Conservation (phyloP, 2,329 filamentous ascomycete genomes). For the Esteya vermicola region DNA sequence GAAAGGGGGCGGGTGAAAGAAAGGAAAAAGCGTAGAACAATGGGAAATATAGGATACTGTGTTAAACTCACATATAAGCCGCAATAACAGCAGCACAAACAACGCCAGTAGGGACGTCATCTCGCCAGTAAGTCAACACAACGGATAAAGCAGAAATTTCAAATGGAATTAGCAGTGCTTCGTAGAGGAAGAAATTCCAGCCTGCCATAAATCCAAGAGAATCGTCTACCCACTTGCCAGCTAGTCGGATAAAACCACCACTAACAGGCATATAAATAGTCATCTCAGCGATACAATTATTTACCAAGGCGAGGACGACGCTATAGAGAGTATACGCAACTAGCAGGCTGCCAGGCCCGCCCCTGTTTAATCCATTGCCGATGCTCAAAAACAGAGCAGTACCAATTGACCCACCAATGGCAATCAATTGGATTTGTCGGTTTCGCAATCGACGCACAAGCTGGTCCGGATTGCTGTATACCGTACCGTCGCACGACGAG, state of each 20-base stretch:
- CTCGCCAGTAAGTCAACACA: slow-evolving; percentile 31
- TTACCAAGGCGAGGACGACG: slow-evolving; percentile 42
- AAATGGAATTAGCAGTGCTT: slow-evolving; percentile 18
- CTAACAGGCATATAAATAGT: slow-evolving; percentile 45
- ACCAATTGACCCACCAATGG: slow-evolving; percentile 43
- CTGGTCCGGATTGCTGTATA: slow-evolving; percentile 18
- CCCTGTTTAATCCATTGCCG: slow-evolving; percentile 34
- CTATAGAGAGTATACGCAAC: slow-evolving; percentile 44
- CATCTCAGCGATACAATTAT: slow-evolving; percentile 50
- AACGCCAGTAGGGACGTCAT: slow-evolving; percentile 28
- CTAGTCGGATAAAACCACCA: slow-evolving; percentile 50
- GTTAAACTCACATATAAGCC: slow-evolving; percentile 8
- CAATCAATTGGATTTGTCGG: slow-evolving; percentile 43
- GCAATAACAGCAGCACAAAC: slow-evolving; percentile 40
- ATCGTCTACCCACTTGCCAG: slow-evolving; percentile 53
- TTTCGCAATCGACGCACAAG: slow-evolving; percentile 35
- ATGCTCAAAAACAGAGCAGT: slow-evolving; percentile 49
- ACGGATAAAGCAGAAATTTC: slow-evolving; percentile 18
- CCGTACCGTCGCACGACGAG: slow-evolving; percentile 2
- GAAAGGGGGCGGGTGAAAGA: not conserved
- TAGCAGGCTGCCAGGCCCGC: slow-evolving; percentile 35
- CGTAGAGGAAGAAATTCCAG: slow-evolving; percentile 29
- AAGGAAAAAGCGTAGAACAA: too few relatives aligned
- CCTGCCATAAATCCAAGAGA: slow-evolving; percentile 42
- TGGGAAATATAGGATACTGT: too few relatives aligned